These are phyloP conservation scores for Cryphonectria radicalis DNA, from an alignment of 2,329 filamentous ascomycete species.

Conservation along the genomic window DNA sequence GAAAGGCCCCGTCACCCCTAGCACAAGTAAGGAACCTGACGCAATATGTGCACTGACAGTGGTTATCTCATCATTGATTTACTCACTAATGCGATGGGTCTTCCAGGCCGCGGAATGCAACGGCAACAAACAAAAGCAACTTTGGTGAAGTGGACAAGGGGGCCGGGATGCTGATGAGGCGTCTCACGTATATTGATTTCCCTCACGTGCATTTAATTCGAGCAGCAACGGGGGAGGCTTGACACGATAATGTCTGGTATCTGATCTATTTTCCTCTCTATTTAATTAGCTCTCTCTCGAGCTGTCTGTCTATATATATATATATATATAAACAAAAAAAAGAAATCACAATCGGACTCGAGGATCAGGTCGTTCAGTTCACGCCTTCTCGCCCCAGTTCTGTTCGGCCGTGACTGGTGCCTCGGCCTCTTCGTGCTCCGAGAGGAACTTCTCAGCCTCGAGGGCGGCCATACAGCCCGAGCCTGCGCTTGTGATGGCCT, in stretches of 20 bases:
- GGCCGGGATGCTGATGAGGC: background rate
- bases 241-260: conserved; percentile 2
- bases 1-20: background rate
- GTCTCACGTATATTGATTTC: background rate
- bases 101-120: background rate
- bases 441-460: conserved; percentile 91
- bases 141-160: background rate
- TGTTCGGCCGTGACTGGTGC: conserved; percentile 33
- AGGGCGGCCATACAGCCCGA: conserved; percentile 95
- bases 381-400: conserved; percentile 34
- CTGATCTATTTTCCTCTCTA: conserved; percentile 4
- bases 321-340: no score
- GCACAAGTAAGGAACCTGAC: background rate
- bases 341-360: background rate
- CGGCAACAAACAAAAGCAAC: background rate
- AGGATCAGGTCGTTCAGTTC: background rate
- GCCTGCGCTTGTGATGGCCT: conserved; percentile 95
- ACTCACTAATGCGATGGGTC: background rate
- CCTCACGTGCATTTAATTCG: background rate
- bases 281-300: background rate
- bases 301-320: background rate
- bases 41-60: background rate
- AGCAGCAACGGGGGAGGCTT: background rate
- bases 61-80: background rate
- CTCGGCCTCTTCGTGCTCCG: conserved; percentile 61